Conservation (phyloP, 345 rosid species). For the Dipteronia sinensis region DNA sequence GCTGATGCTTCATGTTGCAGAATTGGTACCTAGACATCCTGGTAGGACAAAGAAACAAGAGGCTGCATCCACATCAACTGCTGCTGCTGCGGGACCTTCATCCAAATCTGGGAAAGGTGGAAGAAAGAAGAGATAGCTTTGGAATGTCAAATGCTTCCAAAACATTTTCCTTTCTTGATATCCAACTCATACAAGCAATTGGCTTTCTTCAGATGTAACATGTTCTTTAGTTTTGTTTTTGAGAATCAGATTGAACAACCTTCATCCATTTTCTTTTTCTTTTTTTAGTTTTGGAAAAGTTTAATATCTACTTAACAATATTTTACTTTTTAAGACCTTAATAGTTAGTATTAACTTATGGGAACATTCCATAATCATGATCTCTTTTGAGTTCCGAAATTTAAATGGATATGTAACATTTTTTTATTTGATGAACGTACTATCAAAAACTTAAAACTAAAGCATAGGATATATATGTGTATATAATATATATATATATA, state of each 20-base stretch:
- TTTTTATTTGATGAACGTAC: too few relatives aligned
- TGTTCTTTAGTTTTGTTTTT: not conserved
- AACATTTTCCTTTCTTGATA: not conserved
- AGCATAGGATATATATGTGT: too few relatives aligned
- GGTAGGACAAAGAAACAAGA: constrained; percentile 88
- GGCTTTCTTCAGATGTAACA: constrained; percentile 5
- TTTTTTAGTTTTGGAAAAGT: not conserved
- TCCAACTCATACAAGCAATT: not conserved
- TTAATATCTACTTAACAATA: too few relatives aligned
- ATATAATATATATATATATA: too few relatives aligned
- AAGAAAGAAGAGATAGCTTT: constrained; percentile 72
- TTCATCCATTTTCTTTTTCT: not conserved
- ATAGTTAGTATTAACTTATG: not conserved
- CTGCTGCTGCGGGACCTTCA: constrained; percentile 41
- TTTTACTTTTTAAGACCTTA: not conserved
- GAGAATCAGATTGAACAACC: not conserved
- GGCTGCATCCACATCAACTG: constrained; percentile 55
- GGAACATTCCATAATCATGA: not conserved
- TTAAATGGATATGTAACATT: too few relatives aligned
- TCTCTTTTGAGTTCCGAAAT: not conserved
- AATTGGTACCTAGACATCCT: constrained; percentile 85
- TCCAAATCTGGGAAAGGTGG: constrained; percentile 83
- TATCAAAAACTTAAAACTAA: too few relatives aligned
- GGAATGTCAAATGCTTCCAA: not conserved
- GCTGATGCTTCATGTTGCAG: constrained; percentile 84